Evolutionary conservation across 306 rosid genomes (phyloP).

Genomic region (Argentina anserina): DNA sequence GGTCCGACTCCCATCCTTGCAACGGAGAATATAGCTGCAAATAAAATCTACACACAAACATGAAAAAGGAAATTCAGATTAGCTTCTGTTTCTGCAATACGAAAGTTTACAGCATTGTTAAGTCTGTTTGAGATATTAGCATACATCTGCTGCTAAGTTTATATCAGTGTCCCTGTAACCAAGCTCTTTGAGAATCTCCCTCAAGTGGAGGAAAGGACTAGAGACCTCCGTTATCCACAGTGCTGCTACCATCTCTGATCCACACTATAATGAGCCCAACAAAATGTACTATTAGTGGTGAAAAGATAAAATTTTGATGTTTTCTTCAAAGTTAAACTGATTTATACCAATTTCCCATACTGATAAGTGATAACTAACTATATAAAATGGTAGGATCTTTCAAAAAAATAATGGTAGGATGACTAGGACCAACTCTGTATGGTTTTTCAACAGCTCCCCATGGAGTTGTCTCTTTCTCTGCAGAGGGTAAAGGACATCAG

Average conservation of each 20-base stretch:
- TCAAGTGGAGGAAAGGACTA: slow-evolving; percentile 80
- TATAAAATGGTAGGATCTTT: background rate
- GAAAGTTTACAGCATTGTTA: background rate
- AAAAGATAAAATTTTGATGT: background rate
- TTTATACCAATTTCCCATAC: background rate
- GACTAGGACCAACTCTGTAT: background rate
- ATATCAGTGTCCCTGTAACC: slow-evolving; percentile 67
- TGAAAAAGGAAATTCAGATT: background rate
- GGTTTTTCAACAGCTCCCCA: background rate
- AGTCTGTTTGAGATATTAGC: slow-evolving; percentile 17
- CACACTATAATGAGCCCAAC: slow-evolving; percentile 46
- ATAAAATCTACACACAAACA: slow-evolving; percentile 44
- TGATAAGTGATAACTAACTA: background rate
- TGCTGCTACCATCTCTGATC: slow-evolving; percentile 72
- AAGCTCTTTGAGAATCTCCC: slow-evolving; percentile 78
- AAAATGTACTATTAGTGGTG: background rate
- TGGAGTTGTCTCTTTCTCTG: background rate
- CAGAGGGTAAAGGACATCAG: no score
- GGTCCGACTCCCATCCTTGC: slow-evolving; percentile 84
- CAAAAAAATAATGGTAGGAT: no score
- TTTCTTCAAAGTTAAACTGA: no score
- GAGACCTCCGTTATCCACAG: slow-evolving; percentile 82
- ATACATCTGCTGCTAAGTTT: slow-evolving; percentile 71
- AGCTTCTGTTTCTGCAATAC: background rate
- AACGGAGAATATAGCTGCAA: slow-evolving; percentile 67